Evolutionary conservation across 1,284 basidiomycete genomes (phyloP).

Genomic region (Vanrija humicola): DNA sequence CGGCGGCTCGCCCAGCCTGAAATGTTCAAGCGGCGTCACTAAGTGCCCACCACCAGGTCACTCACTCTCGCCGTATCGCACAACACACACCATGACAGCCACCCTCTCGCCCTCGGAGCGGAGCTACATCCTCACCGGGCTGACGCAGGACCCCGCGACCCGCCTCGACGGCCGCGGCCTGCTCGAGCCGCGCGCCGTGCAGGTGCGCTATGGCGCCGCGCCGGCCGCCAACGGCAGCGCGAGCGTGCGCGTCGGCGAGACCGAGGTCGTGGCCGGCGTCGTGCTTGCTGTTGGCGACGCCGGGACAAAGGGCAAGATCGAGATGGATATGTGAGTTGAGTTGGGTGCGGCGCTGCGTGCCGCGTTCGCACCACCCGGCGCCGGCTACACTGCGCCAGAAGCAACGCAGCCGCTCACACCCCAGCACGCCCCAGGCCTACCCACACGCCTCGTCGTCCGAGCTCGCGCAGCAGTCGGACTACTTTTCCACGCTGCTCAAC

Average conservation of each 20-base stretch:
- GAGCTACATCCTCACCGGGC: constrained; percentile 44
- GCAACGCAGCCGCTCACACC: background rate
- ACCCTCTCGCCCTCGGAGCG: constrained; percentile 44
- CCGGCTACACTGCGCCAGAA: no score
- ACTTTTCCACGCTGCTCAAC: constrained; percentile 32
- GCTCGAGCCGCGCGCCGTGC: constrained; percentile 32
- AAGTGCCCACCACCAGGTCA: background rate
- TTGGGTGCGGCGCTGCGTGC: background rate
- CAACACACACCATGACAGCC: constrained; percentile 5
- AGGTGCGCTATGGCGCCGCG: constrained; percentile 41
- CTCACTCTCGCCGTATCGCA: no score
- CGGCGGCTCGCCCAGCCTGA: background rate
- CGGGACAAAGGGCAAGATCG: constrained; percentile 25
- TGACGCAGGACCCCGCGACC: constrained; percentile 32
- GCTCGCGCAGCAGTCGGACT: constrained; percentile 30
- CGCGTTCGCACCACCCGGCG: no score
- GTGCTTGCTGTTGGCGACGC: constrained; percentile 44
- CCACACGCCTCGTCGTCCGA: constrained; percentile 24
- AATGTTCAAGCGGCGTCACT: background rate
- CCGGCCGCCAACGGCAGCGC: constrained; percentile 47
- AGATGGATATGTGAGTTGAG: constrained; percentile 46
- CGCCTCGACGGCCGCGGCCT: constrained; percentile 39
- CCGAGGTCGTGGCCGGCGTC: constrained; percentile 46
- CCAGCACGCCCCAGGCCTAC: constrained; percentile 46
- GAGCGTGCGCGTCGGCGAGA: constrained; percentile 36